phyloP scores from a whole-genome alignment of 169 alveolate genomes.

The Hepatocystis sp. region DNA sequence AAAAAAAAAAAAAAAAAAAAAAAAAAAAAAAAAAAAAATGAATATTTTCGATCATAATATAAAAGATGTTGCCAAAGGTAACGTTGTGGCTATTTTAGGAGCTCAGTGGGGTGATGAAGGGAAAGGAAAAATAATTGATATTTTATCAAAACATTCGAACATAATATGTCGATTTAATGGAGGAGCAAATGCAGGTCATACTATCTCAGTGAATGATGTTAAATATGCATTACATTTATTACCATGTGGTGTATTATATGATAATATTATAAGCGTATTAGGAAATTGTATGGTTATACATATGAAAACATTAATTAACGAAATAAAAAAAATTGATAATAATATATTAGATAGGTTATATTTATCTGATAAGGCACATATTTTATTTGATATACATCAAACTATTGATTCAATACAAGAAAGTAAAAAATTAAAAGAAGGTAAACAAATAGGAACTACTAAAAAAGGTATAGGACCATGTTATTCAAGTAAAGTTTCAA shows the following conservation, averaged over 20 bases:
- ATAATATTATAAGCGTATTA: constrained; percentile 84
- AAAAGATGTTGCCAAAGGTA: constrained; percentile 30
- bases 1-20: neutral
- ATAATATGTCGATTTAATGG: constrained; percentile 94
- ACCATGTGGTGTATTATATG: constrained; percentile 94
- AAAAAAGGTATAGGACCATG: constrained; percentile 97
- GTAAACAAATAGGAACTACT: constrained; percentile 94
- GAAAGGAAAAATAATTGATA: constrained; percentile 96
- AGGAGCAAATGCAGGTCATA: constrained; percentile 96
- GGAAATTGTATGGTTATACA: constrained; percentile 96
- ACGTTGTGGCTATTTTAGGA: constrained; percentile 90
- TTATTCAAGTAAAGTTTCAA: constrained; percentile 91
- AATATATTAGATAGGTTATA: constrained; percentile 81
- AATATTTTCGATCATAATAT: constrained; percentile 63
- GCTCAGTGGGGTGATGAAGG: constrained; percentile 99
- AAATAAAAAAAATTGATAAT: constrained; percentile 73
- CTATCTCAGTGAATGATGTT: constrained; percentile 85
- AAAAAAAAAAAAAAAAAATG: constrained; percentile 53
- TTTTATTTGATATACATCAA: constrained; percentile 90
- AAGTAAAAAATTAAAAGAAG: constrained; percentile 69
- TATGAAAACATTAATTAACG: constrained; percentile 78
- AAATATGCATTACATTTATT: constrained; percentile 93
- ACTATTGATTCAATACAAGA: constrained; percentile 85
- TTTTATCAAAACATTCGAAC: constrained; percentile 91
- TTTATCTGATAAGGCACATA: constrained; percentile 93